Evolutionary conservation across 441 rosid species (phyloP).

Genomic region (Isatis lusitanica): DNA sequence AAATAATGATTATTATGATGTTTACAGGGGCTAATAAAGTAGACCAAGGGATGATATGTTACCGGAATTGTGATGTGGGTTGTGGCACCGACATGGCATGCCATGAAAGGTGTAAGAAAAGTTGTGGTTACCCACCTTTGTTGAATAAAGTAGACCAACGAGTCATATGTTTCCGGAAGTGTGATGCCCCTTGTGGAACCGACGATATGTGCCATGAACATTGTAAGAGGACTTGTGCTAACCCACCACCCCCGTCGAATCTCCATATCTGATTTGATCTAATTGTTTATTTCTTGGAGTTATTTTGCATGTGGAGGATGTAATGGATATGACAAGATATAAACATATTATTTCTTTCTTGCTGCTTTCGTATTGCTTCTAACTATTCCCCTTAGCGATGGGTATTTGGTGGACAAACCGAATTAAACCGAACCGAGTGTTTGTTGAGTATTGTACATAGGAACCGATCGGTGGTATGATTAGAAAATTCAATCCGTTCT

Average conservation of each 20-base stretch:
- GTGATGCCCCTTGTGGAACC: slow-evolving; percentile 8
- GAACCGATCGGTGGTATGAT: no score
- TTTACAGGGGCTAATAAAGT: background rate
- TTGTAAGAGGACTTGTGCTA: slow-evolving; percentile 4
- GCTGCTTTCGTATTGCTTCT: no score
- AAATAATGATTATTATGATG: background rate
- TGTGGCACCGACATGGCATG: slow-evolving; percentile 17
- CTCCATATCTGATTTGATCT: background rate
- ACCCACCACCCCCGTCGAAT: background rate
- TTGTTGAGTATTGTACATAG: no score
- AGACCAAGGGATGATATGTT: slow-evolving; percentile 11
- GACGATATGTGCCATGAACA: background rate
- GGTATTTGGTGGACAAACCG: no score
- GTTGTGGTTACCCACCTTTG: background rate
- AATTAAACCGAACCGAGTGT: no score
- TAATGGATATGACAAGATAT: background rate
- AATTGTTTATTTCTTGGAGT: background rate
- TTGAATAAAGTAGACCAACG: background rate
- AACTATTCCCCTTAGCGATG: no score
- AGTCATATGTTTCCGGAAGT: slow-evolving; percentile 4
- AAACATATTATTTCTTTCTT: background rate
- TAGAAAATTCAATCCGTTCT: no score
- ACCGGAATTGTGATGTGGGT: slow-evolving; percentile 7
- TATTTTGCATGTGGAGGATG: background rate
- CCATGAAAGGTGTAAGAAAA: slow-evolving; percentile 3